phyloP scores from a whole-genome alignment of 2,329 filamentous ascomycete genomes.

The Drechslerella coelobrocha region DNA sequence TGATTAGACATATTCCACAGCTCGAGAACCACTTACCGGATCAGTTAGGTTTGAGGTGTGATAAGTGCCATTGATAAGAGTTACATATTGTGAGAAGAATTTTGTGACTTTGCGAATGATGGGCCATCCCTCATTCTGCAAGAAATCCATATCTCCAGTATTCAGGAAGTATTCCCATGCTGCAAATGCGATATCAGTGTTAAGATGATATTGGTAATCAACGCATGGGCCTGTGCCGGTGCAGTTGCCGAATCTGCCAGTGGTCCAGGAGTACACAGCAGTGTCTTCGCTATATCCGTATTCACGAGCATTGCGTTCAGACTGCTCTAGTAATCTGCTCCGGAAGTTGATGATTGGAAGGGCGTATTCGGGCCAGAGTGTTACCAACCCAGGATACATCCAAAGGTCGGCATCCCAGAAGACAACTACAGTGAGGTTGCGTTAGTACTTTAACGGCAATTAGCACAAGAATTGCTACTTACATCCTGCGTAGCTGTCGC shows the following conservation, averaged over 20 bases:
- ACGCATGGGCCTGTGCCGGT: constrained; percentile 70
- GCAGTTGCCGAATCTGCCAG: constrained; percentile 72
- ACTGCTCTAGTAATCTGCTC: constrained; percentile 66
- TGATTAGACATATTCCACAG: constrained; percentile 8
- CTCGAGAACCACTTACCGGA: constrained; percentile 62
- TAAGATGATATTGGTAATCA: constrained; percentile 75
- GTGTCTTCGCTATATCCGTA: constrained; percentile 58
- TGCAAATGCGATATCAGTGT: constrained; percentile 71
- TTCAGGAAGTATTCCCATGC: constrained; percentile 68
- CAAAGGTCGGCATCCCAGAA: constrained; percentile 73
- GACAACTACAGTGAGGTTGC: constrained; percentile 56
- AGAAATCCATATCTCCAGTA: constrained; percentile 66
- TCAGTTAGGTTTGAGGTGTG: constrained; percentile 76
- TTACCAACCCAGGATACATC: constrained; percentile 72
- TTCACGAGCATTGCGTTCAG: constrained; percentile 67
- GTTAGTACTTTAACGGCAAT: background rate
- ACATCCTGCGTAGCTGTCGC: constrained; percentile 70
- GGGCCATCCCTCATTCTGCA: constrained; percentile 60
- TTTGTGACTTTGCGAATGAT: constrained; percentile 54
- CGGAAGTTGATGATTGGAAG: constrained; percentile 72
- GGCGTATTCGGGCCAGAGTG: constrained; percentile 68
- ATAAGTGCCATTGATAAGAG: constrained; percentile 61
- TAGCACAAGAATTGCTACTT: constrained; percentile 13
- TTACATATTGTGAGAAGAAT: constrained; percentile 56
- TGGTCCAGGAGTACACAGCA: constrained; percentile 73